Base-by-base conservation (phyloP, 495 filamentous ascomycete species). In the Wilcoxina mikolae region DNA sequence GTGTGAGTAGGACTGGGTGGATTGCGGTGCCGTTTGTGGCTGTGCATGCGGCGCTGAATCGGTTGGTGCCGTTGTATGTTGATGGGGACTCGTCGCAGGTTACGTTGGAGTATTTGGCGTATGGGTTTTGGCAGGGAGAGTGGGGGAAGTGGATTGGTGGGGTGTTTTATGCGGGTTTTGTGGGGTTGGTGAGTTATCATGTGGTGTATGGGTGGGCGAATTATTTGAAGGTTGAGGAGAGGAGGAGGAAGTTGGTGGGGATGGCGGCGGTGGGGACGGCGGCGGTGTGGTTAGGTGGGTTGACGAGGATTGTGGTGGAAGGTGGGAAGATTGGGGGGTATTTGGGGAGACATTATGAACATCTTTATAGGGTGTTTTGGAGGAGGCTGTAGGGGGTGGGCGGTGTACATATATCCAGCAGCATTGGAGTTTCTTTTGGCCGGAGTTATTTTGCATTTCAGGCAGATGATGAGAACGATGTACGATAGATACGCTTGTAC, bases 31-130 rank as follows among this genome's bases (percentile, higher is more conserved):
- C 76, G 1, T 58, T 87, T 15, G 70, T 90, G 11, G 74, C 72
- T 0, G 74, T 78, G 4, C 89, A 95, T 68, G 73, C 76, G 0
- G 75, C 78, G 23, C 72, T 91, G 52, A 85, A 87, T 60, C 76
- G 89, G 11, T 69, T 74, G 0, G 69, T 89, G 18, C 88, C 89
- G 3, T 60, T 84, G 35, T 69, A 75, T 28, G 74, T 88, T 15
- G 85, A 94, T 29, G 88, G 88, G 0, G 87, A 86, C 31, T 88
- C 81, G 58, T 82, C 83, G 11, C 78, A 88, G 38, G 78, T 94
- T 25, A 84, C 84, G 1, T 69, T 95, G 25, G 80, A 78, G 20
- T 95, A 81, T 67, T 78, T 94, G 0, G 79, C 80, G n/a, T 87
- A 94, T 68, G 89, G 87, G 3, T 87, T 95, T 65, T 80, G 78